These are phyloP conservation scores for Graphiopsis chlorocephala DNA, from an alignment of 2,329 filamentous ascomycete species.

Conservation along the genomic window DNA sequence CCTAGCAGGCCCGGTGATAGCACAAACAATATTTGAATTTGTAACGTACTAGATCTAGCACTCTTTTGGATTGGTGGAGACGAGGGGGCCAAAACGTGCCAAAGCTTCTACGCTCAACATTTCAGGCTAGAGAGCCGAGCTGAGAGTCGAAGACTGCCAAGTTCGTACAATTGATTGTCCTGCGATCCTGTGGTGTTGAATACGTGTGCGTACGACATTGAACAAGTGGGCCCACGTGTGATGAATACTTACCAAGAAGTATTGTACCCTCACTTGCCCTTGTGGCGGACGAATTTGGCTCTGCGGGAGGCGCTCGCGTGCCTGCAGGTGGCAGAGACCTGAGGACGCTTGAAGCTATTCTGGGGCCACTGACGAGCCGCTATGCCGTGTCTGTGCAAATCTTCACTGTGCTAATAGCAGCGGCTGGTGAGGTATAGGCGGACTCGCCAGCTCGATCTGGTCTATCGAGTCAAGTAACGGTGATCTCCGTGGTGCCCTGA, in stretches of 20 bases:
- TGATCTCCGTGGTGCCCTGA: slow-evolving; percentile 4
- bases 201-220: not conserved
- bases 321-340: not conserved
- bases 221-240: not conserved
- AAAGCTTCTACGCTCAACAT: not conserved
- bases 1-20: not conserved
- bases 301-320: not conserved
- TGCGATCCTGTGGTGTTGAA: not conserved
- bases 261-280: not conserved
- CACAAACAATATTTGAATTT: not conserved
- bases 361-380: not conserved
- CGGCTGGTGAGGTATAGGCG: not conserved
- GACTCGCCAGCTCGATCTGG: not conserved
- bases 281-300: not conserved
- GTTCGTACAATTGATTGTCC: not conserved
- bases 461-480: not conserved
- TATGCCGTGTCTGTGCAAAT: not conserved
- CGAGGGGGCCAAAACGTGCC: not conserved
- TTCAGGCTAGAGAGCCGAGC: not conserved
- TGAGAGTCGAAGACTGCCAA: not conserved
- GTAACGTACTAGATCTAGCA: not conserved
- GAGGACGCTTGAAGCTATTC: not conserved
- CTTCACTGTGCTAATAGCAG: not conserved
- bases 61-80: not conserved
- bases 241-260: not conserved